These are phyloP conservation scores for Pigoraptor vietnamica DNA, from an alignment of 78 protist genomes.

Conservation along the genomic window DNA sequence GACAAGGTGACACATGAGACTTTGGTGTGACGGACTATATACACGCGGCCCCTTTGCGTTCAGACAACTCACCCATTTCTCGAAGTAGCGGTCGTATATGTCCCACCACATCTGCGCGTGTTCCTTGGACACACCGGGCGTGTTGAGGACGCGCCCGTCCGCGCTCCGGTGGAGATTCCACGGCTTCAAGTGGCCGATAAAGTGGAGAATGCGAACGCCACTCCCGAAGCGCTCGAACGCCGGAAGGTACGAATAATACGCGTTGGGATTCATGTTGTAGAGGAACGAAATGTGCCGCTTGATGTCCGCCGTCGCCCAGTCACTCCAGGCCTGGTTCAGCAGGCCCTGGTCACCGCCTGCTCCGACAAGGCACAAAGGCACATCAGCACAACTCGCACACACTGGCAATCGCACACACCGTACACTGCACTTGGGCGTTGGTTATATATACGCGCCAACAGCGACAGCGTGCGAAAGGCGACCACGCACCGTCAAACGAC, in stretches of 20 bases:
- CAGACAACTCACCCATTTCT: background rate
- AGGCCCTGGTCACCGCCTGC: slow-evolving; percentile 53
- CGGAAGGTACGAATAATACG: slow-evolving; percentile 14
- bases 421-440: no score
- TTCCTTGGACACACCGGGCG: background rate
- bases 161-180: background rate
- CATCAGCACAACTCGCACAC: background rate
- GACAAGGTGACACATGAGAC: background rate
- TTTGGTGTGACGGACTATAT: no score
- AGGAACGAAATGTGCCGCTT: slow-evolving; percentile 22
- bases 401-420: no score
- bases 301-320: slow-evolving; percentile 13
- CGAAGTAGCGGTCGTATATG: background rate
- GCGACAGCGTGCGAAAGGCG: no score
- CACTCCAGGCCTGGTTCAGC: slow-evolving; percentile 16
- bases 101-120: background rate
- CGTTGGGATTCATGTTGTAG: slow-evolving; percentile 37
- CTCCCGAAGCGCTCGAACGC: slow-evolving; percentile 3
- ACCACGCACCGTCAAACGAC: slow-evolving; percentile 19
- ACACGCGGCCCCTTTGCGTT: no score
- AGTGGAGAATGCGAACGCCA: background rate
- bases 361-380: background rate
- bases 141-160: background rate
- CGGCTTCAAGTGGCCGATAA: background rate
- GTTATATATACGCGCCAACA: no score